Conservation (phyloP, 139 green algal genomes). For the Prasinococcaceae sp. region DNA sequence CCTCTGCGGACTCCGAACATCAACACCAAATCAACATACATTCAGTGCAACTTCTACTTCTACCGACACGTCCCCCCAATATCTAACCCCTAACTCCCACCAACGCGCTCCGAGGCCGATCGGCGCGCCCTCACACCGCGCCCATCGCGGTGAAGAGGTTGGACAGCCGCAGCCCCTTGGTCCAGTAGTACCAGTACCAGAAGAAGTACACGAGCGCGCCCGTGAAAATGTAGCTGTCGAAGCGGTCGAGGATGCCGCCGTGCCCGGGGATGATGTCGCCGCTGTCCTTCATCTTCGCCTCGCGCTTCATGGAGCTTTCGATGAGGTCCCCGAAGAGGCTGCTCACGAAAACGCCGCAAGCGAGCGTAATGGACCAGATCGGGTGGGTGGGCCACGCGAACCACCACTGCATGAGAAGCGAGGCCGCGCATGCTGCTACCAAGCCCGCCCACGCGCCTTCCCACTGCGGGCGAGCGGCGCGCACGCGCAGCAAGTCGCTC, state of each 20-base stretch:
- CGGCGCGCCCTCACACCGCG: no score
- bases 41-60: no score
- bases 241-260: constrained; percentile 82
- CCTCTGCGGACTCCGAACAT: no score
- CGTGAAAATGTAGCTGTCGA: constrained; percentile 95
- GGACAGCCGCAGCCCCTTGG: no score
- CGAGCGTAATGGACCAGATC: constrained; percentile 8
- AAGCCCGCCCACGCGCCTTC: constrained; percentile 26
- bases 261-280: constrained; percentile 91
- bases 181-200: background rate
- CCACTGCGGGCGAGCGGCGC: no score
- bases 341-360: constrained; percentile 12
- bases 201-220: constrained; percentile 59
- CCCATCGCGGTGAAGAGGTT: background rate
- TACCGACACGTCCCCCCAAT: no score
- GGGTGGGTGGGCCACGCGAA: constrained; percentile 15
- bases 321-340: constrained; percentile 92
- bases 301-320: constrained; percentile 94
- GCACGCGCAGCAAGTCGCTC: no score
- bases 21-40: no score
- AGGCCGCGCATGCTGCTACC: constrained; percentile 1
- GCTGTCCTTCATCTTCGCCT: constrained; percentile 77
- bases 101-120: no score
- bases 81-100: no score
- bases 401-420: constrained; percentile 2